phyloP scores from a whole-genome alignment of 208 protist genomes.

The Leishmania braziliensis region DNA sequence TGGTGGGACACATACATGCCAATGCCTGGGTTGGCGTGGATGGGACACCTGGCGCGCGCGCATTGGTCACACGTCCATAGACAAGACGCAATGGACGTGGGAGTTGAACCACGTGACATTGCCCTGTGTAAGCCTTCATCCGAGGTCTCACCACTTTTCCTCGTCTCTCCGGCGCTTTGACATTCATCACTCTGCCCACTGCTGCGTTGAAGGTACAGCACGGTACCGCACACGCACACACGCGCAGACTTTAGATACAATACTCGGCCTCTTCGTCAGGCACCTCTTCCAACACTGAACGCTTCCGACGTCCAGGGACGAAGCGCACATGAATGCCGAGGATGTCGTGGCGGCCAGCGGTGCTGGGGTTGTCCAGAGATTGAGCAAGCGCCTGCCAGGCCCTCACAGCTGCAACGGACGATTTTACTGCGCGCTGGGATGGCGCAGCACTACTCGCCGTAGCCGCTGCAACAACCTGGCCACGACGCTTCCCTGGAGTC shows the following conservation, averaged over 20 bases:
- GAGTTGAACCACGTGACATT: not conserved
- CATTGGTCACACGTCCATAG: not conserved
- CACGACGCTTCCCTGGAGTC: not conserved
- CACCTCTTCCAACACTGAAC: conserved; percentile 28
- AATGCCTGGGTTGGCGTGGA: not conserved
- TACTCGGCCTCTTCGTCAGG: conserved; percentile 51
- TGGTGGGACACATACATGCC: not conserved
- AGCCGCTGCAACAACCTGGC: not conserved
- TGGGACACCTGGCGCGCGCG: not conserved
- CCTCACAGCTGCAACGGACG: not conserved
- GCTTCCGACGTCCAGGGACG: conserved; percentile 32
- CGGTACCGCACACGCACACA: not conserved
- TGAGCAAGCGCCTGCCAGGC: not conserved
- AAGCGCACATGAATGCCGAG: conserved; percentile 32
- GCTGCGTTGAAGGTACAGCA: not conserved
- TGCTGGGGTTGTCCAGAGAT: conserved; percentile 7
- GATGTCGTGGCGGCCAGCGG: not conserved
- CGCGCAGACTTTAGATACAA: conserved; percentile 36
- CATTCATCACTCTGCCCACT: not conserved
- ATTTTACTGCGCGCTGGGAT: not conserved
- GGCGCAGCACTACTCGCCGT: conserved; percentile 1
- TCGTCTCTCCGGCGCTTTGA: too few relatives aligned
- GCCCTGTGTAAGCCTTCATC: not conserved
- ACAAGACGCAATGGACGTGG: not conserved
- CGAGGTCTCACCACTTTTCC: too few relatives aligned